These are phyloP conservation scores for Boletellus deceptivus DNA, from an alignment of 1,284 basidiomycete genomes.

Conservation along the genomic window DNA sequence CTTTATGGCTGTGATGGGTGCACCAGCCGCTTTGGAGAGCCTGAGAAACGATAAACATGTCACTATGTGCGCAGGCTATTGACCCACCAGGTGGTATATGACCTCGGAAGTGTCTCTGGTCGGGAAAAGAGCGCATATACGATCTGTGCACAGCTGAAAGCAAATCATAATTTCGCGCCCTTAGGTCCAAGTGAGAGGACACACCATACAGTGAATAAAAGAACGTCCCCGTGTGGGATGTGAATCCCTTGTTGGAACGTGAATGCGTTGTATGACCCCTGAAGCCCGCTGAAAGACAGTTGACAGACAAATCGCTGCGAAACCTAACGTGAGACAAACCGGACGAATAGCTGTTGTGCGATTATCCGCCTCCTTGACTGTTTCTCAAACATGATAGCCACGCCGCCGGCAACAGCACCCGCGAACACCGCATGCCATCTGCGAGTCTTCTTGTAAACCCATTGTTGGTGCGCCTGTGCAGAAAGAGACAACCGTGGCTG, in stretches of 20 bases:
- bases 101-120: conserved; percentile 80
- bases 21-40: conserved; percentile 65
- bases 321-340: conserved; percentile 39
- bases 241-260: conserved; percentile 63
- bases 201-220: conserved; percentile 81
- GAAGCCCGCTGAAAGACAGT: conserved; percentile 61
- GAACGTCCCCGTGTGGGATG: conserved; percentile 82
- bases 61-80: not conserved
- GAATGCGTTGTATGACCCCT: conserved; percentile 79
- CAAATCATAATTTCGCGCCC: conserved; percentile 1
- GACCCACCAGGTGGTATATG: conserved; percentile 73
- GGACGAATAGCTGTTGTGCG: conserved; percentile 89
- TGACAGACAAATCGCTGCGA: not conserved
- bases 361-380: conserved; percentile 67
- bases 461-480: conserved; percentile 58
- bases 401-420: conserved; percentile 77
- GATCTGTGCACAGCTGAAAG: conserved; percentile 80
- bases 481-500: conserved; percentile 57
- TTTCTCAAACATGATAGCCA: conserved; percentile 86
- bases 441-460: conserved; percentile 64
- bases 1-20: conserved; percentile 56
- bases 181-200: conserved; percentile 13
- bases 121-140: conserved; percentile 81
- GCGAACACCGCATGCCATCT: conserved; percentile 90
- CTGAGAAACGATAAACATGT: conserved; percentile 25